Base-by-base conservation (phyloP, 2,329 filamentous ascomycete genomes). In the Fusarium sarcochroum region DNA sequence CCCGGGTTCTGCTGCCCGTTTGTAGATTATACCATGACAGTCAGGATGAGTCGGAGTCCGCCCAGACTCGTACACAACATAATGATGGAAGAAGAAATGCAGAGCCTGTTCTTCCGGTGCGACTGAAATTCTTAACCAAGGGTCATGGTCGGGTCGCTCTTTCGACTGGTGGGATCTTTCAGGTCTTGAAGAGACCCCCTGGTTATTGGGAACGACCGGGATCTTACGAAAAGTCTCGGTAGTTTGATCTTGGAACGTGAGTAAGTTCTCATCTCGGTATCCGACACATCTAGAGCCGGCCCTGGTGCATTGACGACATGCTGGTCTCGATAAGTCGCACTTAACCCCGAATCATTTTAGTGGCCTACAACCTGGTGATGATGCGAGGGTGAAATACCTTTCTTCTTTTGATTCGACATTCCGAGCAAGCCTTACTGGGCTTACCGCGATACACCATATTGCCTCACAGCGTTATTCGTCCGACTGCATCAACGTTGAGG, bases 401-500 rank as follows among this genome's bases (percentile, higher is more conserved):
- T 48, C 45, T 48, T 15, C 45, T 17, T 18, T 35, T 48, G 45
- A 48, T n/a, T 21, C 45, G 45, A 5, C 45, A 48, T 1, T 48
- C 45, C 6, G 30, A 48, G 18, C 45, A 48, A 0, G 45, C 45
- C 30, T 10, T 48, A 15, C 45, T 48, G 3, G 45, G 30, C 14
- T 48, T 48, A 18, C 45, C 45, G 30, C 45, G 34, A 5, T 48
- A 48, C 10, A 48, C 45, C 45, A 48, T 48, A 14, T 23, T 48
- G 5, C 45, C 30, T 23, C 13, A 6, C 30, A 0, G 5, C 14
- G 23, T 23, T 6, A 9, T 35, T n/a, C 7, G 14, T 32, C 7
- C 18, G 20, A 21, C 6, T 2, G 8, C 14, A 47, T 47, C n/a
- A 13, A 6, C 11, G 14, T 20, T 32, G 14, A 4, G 10, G 8